phyloP scores from a whole-genome alignment of 306 rosid species.

The Quercus glauca region DNA sequence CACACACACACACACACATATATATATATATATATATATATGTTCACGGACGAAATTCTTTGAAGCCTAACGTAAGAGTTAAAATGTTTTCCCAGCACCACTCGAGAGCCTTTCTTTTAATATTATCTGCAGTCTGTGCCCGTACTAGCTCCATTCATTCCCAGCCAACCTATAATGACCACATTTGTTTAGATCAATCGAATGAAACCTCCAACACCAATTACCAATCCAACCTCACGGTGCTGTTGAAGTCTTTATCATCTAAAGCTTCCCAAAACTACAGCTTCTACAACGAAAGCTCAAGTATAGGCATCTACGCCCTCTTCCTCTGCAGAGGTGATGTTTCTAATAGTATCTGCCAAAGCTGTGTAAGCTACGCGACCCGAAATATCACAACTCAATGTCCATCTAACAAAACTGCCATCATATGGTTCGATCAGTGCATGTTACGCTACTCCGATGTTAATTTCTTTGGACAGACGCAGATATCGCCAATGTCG shows the following conservation, averaged over 20 bases:
- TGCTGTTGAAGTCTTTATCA: neutral
- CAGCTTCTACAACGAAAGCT: neutral
- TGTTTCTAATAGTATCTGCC: neutral
- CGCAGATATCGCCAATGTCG: neutral
- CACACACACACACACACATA: no score
- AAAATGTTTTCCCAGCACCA: neutral
- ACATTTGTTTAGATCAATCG: neutral
- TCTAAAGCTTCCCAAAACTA: neutral
- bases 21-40: no score
- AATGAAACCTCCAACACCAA: neutral
- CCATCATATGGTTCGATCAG: constrained; percentile 19
- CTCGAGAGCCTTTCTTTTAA: neutral
- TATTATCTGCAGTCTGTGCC: neutral
- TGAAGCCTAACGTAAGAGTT: no score
- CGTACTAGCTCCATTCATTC: neutral
- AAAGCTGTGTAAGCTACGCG: neutral
- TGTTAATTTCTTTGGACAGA: neutral
- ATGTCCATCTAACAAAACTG: neutral
- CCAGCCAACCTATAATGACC: neutral
- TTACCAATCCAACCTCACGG: neutral
- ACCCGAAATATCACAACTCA: neutral
- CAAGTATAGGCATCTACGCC: neutral
- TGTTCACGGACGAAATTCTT: no score
- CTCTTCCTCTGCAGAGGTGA: neutral
- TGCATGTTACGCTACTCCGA: constrained; percentile 28